Percentiles rank a stretch among this genome's conserved stretches.
phyloP scores from a whole-genome alignment of 78 protist species.

The Bigelowiella natans region DNA sequence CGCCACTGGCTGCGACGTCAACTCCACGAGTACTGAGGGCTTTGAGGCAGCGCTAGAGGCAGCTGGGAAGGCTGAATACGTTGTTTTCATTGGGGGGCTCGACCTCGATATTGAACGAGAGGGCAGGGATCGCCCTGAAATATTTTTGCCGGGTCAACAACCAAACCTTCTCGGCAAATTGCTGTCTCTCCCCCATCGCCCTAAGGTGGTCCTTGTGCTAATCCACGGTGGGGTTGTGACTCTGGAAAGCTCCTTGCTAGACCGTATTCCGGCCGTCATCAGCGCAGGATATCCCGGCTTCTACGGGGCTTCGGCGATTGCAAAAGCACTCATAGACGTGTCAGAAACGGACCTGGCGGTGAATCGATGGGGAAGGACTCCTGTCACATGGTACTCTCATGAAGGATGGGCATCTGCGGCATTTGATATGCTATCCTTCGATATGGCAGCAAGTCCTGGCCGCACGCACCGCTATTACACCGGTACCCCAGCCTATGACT shows the following conservation, averaged over 20 bases:
- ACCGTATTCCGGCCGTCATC: background rate
- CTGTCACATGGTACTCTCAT: background rate
- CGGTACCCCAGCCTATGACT: background rate
- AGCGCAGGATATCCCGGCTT: slow-evolving; percentile 18
- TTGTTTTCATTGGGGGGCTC: slow-evolving; percentile 9
- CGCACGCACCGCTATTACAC: background rate
- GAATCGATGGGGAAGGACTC: background rate
- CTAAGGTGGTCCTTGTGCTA: slow-evolving; percentile 20
- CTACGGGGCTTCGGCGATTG: slow-evolving; percentile 35
- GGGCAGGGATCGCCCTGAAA: background rate
- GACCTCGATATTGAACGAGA: background rate
- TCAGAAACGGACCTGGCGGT: background rate
- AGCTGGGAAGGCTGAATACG: background rate
- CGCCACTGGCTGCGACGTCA: background rate
- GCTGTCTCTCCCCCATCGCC: background rate
- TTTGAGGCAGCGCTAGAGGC: background rate
- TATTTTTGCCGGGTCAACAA: slow-evolving; percentile 25
- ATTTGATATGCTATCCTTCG: background rate
- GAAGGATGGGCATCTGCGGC: background rate
- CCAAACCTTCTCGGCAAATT: background rate
- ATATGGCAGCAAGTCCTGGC: too few relatives aligned
- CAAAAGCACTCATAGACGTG: slow-evolving; percentile 28
- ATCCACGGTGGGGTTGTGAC: slow-evolving; percentile 34
- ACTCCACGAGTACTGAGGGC: background rate
- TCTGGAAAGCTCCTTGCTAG: background rate